These are phyloP conservation scores for Scleroderma citrinum DNA, from an alignment of 768 basidiomycete species.

Conservation along the genomic window DNA sequence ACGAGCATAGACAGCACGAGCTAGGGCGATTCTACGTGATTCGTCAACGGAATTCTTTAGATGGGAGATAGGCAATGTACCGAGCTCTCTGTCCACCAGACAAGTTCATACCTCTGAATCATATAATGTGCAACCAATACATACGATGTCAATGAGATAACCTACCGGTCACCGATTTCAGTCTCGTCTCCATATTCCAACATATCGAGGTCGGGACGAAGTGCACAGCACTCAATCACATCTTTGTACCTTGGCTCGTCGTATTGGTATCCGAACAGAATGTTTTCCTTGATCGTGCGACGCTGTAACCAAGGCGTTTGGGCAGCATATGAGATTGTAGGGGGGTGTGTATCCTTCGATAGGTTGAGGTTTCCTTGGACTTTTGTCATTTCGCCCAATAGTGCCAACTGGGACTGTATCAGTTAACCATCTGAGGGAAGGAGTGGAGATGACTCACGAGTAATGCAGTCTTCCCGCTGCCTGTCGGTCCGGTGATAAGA, in stretches of 20 bases:
- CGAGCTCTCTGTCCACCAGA: constrained; percentile 82
- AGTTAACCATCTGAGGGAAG: not conserved
- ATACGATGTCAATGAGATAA: constrained; percentile 14
- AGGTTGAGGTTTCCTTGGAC: constrained; percentile 47
- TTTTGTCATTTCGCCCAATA: constrained; percentile 67
- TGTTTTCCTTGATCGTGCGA: constrained; percentile 53
- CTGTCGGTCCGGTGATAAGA: constrained; percentile 73
- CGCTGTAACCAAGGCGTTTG: constrained; percentile 44
- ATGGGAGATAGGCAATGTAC: constrained; percentile 28
- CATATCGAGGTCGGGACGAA: constrained; percentile 42
- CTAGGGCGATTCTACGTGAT: constrained; percentile 62
- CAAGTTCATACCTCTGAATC: constrained; percentile 59
- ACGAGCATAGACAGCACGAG: constrained; percentile 73
- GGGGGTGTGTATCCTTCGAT: constrained; percentile 57
- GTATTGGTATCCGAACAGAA: constrained; percentile 47
- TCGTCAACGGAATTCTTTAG: constrained; percentile 1
- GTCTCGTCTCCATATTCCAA: constrained; percentile 35
- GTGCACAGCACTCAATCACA: constrained; percentile 42
- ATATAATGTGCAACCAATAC: not conserved
- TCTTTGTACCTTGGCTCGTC: constrained; percentile 35
- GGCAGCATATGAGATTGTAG: constrained; percentile 41
- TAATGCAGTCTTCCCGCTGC: constrained; percentile 77
- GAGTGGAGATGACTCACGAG: constrained; percentile 38
- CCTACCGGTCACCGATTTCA: constrained; percentile 5
- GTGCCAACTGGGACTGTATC: constrained; percentile 45